These are phyloP conservation scores for Tuber microsphaerosporum DNA, from an alignment of 495 filamentous ascomycete species.

Conservation along the genomic window DNA sequence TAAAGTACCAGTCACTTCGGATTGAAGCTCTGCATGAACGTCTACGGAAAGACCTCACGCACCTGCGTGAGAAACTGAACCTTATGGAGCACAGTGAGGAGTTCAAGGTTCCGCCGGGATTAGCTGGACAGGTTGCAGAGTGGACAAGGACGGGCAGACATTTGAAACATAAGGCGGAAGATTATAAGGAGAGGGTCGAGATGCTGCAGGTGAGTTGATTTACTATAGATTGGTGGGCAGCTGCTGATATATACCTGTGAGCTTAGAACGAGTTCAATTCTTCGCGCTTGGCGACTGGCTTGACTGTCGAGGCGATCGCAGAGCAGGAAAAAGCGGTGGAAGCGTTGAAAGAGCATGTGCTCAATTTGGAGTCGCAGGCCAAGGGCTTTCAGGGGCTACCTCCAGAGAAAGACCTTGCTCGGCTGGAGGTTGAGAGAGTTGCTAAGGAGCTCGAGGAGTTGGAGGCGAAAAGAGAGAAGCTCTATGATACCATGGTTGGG, in stretches of 20 bases:
- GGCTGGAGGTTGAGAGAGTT: slow-evolving; percentile 57
- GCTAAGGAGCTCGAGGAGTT: slow-evolving; percentile 55
- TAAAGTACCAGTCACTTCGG: slow-evolving; percentile 30
- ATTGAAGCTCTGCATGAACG: slow-evolving; percentile 25
- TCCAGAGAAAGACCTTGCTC: slow-evolving; percentile 59
- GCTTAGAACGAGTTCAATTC: slow-evolving; percentile 33
- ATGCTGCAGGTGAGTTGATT: slow-evolving; percentile 40
- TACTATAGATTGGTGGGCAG: background rate
- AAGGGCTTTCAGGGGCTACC: slow-evolving; percentile 61
- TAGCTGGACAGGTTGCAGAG: slow-evolving; percentile 49
- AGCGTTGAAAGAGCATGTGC: slow-evolving; percentile 50
- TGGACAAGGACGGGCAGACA: slow-evolving; percentile 52
- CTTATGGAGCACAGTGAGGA: slow-evolving; percentile 44
- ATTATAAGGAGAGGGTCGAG: slow-evolving; percentile 51
- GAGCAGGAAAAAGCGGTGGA: slow-evolving; percentile 50
- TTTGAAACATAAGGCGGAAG: slow-evolving; percentile 50
- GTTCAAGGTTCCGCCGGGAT: slow-evolving; percentile 45
- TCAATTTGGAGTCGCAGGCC: slow-evolving; percentile 54
- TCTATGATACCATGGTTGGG: slow-evolving; percentile 56
- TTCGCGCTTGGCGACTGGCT: slow-evolving; percentile 38
- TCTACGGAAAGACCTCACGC: slow-evolving; percentile 43
- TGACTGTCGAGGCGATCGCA: slow-evolving; percentile 50
- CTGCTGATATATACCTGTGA: slow-evolving; percentile 8
- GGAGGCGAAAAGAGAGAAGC: slow-evolving; percentile 55
- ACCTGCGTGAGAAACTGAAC: slow-evolving; percentile 44